These are phyloP conservation scores for Fusarium sp. DNA, from an alignment of 2,329 filamentous ascomycete species.

Conservation along the genomic window DNA sequence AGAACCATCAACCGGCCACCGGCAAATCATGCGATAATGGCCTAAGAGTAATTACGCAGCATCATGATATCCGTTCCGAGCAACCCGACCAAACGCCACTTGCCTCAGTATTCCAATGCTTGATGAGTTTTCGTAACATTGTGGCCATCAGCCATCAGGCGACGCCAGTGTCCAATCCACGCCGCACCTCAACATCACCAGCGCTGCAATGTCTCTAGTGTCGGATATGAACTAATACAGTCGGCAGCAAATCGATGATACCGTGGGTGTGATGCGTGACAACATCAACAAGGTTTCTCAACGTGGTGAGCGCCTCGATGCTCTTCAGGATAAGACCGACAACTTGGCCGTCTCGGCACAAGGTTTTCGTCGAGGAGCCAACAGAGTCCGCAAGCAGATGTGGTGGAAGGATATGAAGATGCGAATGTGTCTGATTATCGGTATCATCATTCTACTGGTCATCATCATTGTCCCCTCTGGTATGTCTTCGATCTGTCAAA, in stretches of 20 bases:
- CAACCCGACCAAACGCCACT: background rate
- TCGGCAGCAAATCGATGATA: conserved; percentile 93
- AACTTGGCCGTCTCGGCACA: conserved; percentile 93
- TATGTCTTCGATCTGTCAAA: conserved; percentile 53
- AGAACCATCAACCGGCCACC: background rate
- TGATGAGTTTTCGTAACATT: background rate
- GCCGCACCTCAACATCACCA: background rate
- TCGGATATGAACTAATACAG: conserved; percentile 23
- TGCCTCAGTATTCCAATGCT: background rate
- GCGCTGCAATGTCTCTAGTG: background rate
- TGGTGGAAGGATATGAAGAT: conserved; percentile 99
- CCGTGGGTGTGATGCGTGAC: conserved; percentile 92
- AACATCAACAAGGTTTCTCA: conserved; percentile 98
- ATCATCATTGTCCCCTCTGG: conserved; percentile 94
- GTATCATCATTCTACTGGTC: conserved; percentile 89
- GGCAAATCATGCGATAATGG: background rate
- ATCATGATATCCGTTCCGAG: background rate
- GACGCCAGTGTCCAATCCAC: background rate
- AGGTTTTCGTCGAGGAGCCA: conserved; percentile 95
- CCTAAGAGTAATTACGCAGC: background rate
- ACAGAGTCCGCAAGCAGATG: conserved; percentile 96
- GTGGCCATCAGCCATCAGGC: background rate
- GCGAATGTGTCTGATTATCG: conserved; percentile 93
- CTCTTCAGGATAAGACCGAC: conserved; percentile 92
- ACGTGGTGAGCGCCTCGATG: conserved; percentile 88